These are phyloP conservation scores for Elsinoe batatas DNA, from an alignment of 2,329 filamentous ascomycete genomes.

Conservation along the genomic window DNA sequence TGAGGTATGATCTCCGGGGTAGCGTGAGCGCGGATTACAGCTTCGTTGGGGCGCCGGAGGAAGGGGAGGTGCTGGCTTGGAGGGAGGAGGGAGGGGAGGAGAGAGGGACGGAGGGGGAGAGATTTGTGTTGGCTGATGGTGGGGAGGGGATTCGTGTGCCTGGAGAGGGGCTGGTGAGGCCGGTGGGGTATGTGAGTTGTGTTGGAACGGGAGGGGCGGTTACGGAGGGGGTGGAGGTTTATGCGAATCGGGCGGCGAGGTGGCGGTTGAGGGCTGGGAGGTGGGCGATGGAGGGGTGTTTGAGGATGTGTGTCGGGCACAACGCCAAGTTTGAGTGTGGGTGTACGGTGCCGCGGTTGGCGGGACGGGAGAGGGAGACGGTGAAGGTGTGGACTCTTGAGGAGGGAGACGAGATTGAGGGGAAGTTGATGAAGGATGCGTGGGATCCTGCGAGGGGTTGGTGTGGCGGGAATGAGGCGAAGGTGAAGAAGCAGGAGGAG, in stretches of 20 bases:
- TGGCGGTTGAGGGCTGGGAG: not conserved
- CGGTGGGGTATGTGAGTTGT: not conserved
- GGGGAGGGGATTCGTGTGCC: not conserved
- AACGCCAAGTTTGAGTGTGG: conserved; percentile 6
- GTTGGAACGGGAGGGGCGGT: not conserved
- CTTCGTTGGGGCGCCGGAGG: not conserved
- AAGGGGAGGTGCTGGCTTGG: not conserved
- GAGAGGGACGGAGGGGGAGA: not conserved
- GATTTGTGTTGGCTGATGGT: not conserved
- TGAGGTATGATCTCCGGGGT: not conserved
- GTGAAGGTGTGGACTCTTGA: not conserved
- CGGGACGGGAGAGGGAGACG: conserved; percentile 1
- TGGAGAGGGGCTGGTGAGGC: not conserved
- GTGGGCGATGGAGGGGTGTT: conserved; percentile 7
- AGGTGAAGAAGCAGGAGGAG: not conserved
- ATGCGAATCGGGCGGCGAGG: not conserved
- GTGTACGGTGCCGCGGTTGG: conserved; percentile 2
- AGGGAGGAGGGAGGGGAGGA: not conserved
- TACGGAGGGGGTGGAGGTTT: not conserved
- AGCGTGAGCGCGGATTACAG: not conserved
- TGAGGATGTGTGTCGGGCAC: not conserved
- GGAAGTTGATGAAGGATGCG: not conserved
- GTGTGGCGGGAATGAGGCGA: not conserved
- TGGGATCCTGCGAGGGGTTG: conserved; percentile 3
- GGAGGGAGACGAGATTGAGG: not conserved